Base-by-base conservation (phyloP, 2,329 filamentous ascomycete genomes). In the Thermothelomyces thermophilus region DNA sequence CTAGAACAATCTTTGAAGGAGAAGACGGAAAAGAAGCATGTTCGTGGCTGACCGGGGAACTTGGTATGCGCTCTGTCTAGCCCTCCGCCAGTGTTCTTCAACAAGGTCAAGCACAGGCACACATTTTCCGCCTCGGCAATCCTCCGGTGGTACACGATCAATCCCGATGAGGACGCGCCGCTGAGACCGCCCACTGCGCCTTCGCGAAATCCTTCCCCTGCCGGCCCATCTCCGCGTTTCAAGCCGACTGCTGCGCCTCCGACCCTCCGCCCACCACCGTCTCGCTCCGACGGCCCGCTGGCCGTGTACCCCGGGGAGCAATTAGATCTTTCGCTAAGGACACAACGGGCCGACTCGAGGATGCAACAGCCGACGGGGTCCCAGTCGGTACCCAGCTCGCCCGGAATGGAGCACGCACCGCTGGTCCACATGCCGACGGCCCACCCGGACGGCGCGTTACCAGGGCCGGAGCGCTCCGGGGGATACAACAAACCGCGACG, bases 251-350 rank as follows among this genome's bases (percentile, higher is more conserved):
- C 56, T 35, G 51, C 45, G 36, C 56, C 56, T 3, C 22, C 53
- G 11, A 33, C 46, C 16, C 50, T 53, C 36, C 45, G 43, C 13
- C 57, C 47, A 30, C 50, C 54, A n/a, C 41, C 47, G 36, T 17
- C 41, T 13, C 33, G 36, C 31, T 40, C 31, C 16, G 46, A 52
- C 51, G 41, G 34, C 28, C 55, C 54, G 7, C 20, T 52, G 22
- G 50, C 54, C 39, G 56, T 54, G 52, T 55, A 60, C 35, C 58
- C 57, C 2, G 40, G 50, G 31, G 55, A 45, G 34, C 55, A 62
- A 20, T 58, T 59, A n/a, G 63, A 64, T 9, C 63, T 62, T 50
- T 53, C 60, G 1, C 16, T 47, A n/a, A 60, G 59, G 35, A 63
- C 63, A 11, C 58, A 61, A 28, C 54, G 60, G 36, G 52, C 60